Conservation (phyloP, 345 rosid species). For the Barbarea vulgaris region DNA sequence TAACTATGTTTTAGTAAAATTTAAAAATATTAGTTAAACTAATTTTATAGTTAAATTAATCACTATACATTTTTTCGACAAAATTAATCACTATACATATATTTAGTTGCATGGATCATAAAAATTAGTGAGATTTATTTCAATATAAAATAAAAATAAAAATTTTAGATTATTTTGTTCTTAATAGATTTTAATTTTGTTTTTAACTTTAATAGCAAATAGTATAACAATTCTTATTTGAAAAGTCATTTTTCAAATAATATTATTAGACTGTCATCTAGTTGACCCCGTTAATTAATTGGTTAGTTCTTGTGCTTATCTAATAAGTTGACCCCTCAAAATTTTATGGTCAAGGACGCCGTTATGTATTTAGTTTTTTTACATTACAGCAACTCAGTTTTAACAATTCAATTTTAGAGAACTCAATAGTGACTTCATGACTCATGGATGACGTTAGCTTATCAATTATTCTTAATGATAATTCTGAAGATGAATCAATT, state of each 20-base stretch:
- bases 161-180: too few relatives aligned
- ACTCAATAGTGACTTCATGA: conserved; percentile 9
- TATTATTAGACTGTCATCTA: background rate
- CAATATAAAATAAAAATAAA: too few relatives aligned
- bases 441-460: conserved; percentile 18
- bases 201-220: too few relatives aligned
- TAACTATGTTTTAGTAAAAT: too few relatives aligned
- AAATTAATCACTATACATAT: too few relatives aligned
- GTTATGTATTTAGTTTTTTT: background rate
- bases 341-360: background rate
- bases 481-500: background rate
- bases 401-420: background rate
- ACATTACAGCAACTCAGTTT: conserved; percentile 5
- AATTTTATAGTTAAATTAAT: too few relatives aligned
- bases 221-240: background rate
- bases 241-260: background rate
- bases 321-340: conserved; percentile 1
- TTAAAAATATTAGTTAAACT: too few relatives aligned
- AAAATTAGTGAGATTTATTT: too few relatives aligned
- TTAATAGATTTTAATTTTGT: too few relatives aligned
- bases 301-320: conserved; percentile 9
- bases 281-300: conserved; percentile 7
- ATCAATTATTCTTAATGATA: background rate
- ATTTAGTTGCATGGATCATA: too few relatives aligned
- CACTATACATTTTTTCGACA: too few relatives aligned